Percentiles rank a stretch among this genome's conserved stretches.
Conservation (phyloP, 1,139 yeast species). For the Yamadazyma mexicana region DNA sequence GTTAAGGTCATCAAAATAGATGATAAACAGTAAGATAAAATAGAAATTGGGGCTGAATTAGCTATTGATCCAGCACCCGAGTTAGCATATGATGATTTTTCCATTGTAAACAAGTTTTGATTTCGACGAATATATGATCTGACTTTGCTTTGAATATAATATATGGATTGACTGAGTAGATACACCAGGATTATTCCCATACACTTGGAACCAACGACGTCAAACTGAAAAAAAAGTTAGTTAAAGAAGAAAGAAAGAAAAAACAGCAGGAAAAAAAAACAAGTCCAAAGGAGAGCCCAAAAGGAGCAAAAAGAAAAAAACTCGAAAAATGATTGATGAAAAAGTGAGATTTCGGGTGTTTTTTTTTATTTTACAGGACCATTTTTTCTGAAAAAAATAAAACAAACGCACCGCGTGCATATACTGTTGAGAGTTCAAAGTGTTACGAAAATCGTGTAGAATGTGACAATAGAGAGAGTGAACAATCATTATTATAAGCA, state of each 20-base stretch:
- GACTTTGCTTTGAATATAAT: slow-evolving; percentile 28
- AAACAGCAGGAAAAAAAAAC: not conserved
- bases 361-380: not conserved
- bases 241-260: slow-evolving; percentile 2
- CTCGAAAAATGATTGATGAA: not conserved
- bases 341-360: slow-evolving; percentile 1
- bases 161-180: slow-evolving; percentile 36
- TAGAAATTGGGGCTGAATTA: slow-evolving; percentile 86
- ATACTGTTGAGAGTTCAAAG: no score
- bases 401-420: no score
- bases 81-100: slow-evolving; percentile 27
- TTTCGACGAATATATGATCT: slow-evolving; percentile 1
- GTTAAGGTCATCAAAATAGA: slow-evolving; percentile 98
- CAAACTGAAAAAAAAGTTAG: slow-evolving; percentile 2
- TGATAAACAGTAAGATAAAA: slow-evolving; percentile 83
- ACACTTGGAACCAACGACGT: slow-evolving; percentile 4
- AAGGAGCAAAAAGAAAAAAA: slow-evolving; percentile 1
- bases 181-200: slow-evolving; percentile 48
- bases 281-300: not conserved
- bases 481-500: no score
- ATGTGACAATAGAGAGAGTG: no score
- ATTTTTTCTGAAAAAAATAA: no score
- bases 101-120: slow-evolving; percentile 21
- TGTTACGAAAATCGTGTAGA: no score
- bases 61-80: slow-evolving; percentile 42